Evolutionary conservation across 2,329 filamentous ascomycete genomes (phyloP).

Genomic region (Chrysosporium keratinophilum): DNA sequence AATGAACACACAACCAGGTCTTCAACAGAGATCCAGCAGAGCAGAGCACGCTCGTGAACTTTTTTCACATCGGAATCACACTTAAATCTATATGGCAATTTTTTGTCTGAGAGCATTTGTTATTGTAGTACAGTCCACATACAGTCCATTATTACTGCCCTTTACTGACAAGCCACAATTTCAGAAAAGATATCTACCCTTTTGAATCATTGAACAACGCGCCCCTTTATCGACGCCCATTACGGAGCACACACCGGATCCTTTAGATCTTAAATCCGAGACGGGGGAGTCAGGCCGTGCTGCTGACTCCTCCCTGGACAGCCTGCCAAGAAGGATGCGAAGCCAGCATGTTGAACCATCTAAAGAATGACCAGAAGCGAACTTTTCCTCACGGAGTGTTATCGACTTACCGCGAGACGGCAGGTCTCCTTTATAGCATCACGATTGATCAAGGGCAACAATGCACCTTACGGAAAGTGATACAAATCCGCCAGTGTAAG

Average conservation of each 20-base stretch:
- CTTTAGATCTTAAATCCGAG: not conserved
- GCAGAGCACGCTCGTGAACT: no score
- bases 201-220: not conserved
- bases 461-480: conserved; percentile 9
- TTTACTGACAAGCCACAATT: no score
- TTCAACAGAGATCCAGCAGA: no score
- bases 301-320: conserved; percentile 1
- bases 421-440: conserved; percentile 10
- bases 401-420: conserved; percentile 10
- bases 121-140: no score
- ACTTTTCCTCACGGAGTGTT: not conserved
- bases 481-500: conserved; percentile 14
- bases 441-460: not conserved
- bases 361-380: not conserved
- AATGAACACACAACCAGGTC: no score
- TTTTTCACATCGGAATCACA: no score
- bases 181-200: no score
- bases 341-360: conserved; percentile 12
- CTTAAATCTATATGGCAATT: no score
- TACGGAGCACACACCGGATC: not conserved
- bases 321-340: conserved; percentile 9
- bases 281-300: not conserved
- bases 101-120: no score
- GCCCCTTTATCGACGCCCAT: not conserved
- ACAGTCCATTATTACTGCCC: no score